Evolutionary conservation across 306 rosid species (phyloP), one percentile per base, ranked within the genome.

Genomic region (Comarum palustre): DNA sequence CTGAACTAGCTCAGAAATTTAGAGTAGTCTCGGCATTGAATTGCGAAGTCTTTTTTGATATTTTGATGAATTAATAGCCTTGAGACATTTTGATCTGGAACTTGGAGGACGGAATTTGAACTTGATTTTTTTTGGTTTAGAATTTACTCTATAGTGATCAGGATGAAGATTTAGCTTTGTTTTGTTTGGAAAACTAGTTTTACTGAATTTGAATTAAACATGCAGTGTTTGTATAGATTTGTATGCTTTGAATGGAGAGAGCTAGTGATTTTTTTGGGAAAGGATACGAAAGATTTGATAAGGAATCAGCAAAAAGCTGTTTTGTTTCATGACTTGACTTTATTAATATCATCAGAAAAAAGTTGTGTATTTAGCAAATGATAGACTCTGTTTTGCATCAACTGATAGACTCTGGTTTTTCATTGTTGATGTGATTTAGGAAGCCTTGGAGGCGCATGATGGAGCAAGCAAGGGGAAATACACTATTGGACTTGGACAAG

Each of bases 401-500:
- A 55, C 61, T 77, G 52, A 47, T 66, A 22, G 50, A 46, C 38
- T 61, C 78, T 68, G 39, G 34, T 25, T 17, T 54, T 68, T 50
- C 17, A 0, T 46, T 46, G n/a, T 84, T 60, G 59, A 14, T 54
- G 58, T 19, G 19, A 71, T 71, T 63, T 75, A 91, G 97, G 99
- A 91, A 84, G 90, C 86, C 68, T 78, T 91, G 90, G 99, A 95
- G 86, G 91, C 89, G 76, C 96, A 95, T 77, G 99, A 95, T 83
- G 96, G 99, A 60, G 97, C 86, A 4, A 95, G 97, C 77, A 95
- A 88, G 76, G 99, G 99, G 81, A 94, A 94, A 59, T 91, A 94
- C 81, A 91, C 99, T 4, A 94, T 94, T 25, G 99, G 99, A 58
- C 97, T 95, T 6, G 99, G 99, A 68, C 99, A 95, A 76, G 97